Percentiles rank a stretch among this genome's conserved stretches.
Evolutionary conservation across 164 flowering plant genomes (phyloP).

Genomic region (Piper betle): DNA sequence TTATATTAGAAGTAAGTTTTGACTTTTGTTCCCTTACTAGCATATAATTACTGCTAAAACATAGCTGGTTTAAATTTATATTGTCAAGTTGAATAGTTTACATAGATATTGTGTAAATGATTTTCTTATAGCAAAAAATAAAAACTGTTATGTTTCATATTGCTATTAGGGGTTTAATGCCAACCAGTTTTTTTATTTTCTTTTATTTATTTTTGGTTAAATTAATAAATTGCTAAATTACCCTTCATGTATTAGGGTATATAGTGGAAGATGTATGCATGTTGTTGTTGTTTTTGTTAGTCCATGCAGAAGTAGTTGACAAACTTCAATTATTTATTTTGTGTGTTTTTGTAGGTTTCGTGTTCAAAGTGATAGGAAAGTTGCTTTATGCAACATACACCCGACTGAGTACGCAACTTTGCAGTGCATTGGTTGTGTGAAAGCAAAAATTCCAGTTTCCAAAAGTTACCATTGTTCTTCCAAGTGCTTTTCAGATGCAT

Average conservation of each 20-base stretch:
- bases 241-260: neutral
- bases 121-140: too few relatives aligned
- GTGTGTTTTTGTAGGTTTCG: constrained; percentile 56
- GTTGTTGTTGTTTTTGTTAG: too few relatives aligned
- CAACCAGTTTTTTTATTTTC: too few relatives aligned
- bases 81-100: too few relatives aligned
- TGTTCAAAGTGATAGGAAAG: constrained; percentile 78
- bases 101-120: too few relatives aligned
- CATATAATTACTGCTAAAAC: neutral
- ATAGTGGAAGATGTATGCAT: too few relatives aligned
- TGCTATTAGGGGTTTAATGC: too few relatives aligned
- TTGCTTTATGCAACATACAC: constrained; percentile 83
- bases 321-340: neutral
- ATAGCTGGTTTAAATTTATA: too few relatives aligned
- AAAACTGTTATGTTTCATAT: too few relatives aligned
- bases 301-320: neutral
- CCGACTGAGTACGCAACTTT: constrained; percentile 90
- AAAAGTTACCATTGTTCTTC: constrained; percentile 88
- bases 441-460: constrained; percentile 68
- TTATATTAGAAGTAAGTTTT: too few relatives aligned
- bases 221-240: neutral
- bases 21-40: neutral
- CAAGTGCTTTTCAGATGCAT: constrained; percentile 90
- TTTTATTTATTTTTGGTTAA: too few relatives aligned
- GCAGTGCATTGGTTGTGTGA: constrained; percentile 85